phyloP scores from a whole-genome alignment of 2,329 filamentous ascomycete genomes.

The Cryphonectria radicalis region DNA sequence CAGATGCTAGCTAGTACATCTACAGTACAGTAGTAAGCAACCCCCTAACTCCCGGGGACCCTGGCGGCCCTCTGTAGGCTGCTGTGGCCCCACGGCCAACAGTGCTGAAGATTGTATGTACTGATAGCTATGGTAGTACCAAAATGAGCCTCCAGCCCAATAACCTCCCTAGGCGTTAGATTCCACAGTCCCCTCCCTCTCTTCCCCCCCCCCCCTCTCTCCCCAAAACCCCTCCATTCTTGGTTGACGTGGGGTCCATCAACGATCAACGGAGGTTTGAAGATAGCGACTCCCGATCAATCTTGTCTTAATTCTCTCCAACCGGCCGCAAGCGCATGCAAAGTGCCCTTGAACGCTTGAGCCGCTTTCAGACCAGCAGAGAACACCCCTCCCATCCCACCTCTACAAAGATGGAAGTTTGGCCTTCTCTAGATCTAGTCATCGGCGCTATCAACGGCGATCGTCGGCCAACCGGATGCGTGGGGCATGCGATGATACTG shows the following conservation, averaged over 20 bases:
- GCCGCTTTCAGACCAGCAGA: background rate
- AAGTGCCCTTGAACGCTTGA: background rate
- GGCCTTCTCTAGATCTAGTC: background rate
- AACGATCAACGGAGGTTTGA: conserved; percentile 17
- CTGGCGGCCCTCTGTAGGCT: background rate
- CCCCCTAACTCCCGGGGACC: background rate
- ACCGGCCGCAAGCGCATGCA: background rate
- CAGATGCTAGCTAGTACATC: background rate
- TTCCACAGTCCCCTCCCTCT: background rate
- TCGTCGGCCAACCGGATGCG: background rate
- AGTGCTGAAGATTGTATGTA: background rate
- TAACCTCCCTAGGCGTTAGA: background rate
- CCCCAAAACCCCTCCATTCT: too few species aligned
- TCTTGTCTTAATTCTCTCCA: background rate
- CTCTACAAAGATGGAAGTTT: background rate
- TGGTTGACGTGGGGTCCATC: background rate
- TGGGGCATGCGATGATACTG: conserved; percentile 3
- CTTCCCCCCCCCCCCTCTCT: too few species aligned
- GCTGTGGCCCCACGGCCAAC: background rate
- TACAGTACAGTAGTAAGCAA: background rate
- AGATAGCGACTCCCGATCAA: conserved; percentile 13
- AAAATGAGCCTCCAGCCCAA: background rate
- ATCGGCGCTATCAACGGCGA: background rate
- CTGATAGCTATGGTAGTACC: too few species aligned
- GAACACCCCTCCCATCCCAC: background rate